Evolutionary conservation across 148 eudicot species (phyloP).

Genomic region (Rhododendron mucronatum): DNA sequence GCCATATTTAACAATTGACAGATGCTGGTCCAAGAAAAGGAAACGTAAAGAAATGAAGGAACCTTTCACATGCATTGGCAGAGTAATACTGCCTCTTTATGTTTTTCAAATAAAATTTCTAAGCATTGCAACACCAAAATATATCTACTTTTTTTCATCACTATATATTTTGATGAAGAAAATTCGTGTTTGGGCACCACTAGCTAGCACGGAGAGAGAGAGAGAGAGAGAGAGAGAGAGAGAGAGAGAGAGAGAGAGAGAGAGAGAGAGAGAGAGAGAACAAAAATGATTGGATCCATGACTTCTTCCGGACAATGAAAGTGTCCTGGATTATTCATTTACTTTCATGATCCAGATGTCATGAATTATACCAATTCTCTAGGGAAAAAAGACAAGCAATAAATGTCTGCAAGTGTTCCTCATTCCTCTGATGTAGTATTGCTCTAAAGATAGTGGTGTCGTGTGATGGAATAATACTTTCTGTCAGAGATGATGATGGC

Average conservation of each 20-base stretch:
- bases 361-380: too few species aligned
- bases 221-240: too few species aligned
- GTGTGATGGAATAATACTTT: too few species aligned
- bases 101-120: background rate
- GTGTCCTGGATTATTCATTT: too few species aligned
- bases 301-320: too few species aligned
- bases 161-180: background rate
- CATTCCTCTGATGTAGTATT: background rate
- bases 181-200: background rate
- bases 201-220: background rate
- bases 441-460: too few species aligned
- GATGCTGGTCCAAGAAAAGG: background rate
- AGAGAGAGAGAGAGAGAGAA: background rate
- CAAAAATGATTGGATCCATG: too few species aligned
- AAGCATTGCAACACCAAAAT: background rate
- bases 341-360: too few species aligned
- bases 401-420: background rate
- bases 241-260: too few species aligned
- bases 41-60: background rate
- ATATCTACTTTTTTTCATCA: background rate
- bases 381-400: background rate
- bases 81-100: background rate
- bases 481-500: too few species aligned
- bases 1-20: slow-evolving; percentile 1
- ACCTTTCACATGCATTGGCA: background rate